Conservation (phyloP, 805 yeast species). For the Sugiyamaella lignohabitans region DNA sequence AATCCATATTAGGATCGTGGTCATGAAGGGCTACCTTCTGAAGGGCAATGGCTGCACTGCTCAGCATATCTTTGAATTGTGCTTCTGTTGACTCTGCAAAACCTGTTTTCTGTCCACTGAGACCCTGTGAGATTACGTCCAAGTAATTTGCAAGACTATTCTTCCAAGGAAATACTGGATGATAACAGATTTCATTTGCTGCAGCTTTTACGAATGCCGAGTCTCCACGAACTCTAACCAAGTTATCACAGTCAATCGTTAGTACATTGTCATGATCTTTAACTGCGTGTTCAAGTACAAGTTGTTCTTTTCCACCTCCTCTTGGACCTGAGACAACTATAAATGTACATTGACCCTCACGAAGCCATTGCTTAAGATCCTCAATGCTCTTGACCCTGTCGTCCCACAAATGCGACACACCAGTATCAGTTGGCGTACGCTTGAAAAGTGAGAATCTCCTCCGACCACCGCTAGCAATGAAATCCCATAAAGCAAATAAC, state of each 20-base stretch:
- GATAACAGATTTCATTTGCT: constrained; percentile 79
- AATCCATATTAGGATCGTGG: constrained; percentile 31
- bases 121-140: constrained; percentile 81
- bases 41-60: constrained; percentile 66
- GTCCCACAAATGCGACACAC: constrained; percentile 45
- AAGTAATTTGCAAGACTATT: constrained; percentile 69
- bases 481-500: background rate
- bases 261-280: constrained; percentile 55
- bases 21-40: constrained; percentile 46
- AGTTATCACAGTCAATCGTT: constrained; percentile 69
- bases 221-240: constrained; percentile 71
- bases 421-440: background rate
- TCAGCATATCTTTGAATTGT: constrained; percentile 74
- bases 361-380: constrained; percentile 69
- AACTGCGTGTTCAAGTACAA: constrained; percentile 64
- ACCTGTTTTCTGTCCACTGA: constrained; percentile 93
- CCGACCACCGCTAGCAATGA: background rate
- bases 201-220: constrained; percentile 57
- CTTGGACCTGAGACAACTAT: constrained; percentile 87
- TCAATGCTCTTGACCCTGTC: constrained; percentile 64
- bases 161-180: constrained; percentile 91
- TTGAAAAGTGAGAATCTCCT: background rate
- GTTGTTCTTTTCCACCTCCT: constrained; percentile 87
- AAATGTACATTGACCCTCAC: constrained; percentile 85
- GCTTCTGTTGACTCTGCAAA: constrained; percentile 75